These are phyloP conservation scores for Pseudocercospora fuligena DNA, from an alignment of 2,329 filamentous ascomycete species.

Conservation along the genomic window DNA sequence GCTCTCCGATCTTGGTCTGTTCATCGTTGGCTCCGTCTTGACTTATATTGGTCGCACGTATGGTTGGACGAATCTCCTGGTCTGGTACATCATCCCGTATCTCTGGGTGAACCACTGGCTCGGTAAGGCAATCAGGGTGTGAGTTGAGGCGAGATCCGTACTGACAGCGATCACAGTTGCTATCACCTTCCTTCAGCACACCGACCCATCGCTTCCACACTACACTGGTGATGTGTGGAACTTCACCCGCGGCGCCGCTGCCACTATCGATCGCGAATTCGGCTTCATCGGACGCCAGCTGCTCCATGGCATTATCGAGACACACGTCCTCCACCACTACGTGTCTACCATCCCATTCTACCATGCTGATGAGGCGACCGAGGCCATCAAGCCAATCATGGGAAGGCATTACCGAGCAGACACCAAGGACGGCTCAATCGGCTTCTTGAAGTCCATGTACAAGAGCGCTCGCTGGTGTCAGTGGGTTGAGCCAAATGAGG, in stretches of 20 bases:
- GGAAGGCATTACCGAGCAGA: constrained; percentile 92
- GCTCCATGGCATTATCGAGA: constrained; percentile 96
- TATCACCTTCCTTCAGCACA: constrained; percentile 97
- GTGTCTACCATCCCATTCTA: constrained; percentile 96
- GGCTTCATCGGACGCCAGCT: constrained; percentile 91
- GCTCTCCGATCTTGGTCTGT: constrained; percentile 79
- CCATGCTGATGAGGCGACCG: constrained; percentile 86
- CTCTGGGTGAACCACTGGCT: constrained; percentile 99
- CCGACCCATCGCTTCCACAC: constrained; percentile 90
- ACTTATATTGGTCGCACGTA: constrained; percentile 74
- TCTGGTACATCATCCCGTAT: constrained; percentile 96
- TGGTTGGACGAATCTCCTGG: constrained; percentile 82
- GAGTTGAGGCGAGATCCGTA: neutral
- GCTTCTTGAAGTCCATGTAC: constrained; percentile 86
- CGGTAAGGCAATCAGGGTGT: constrained; percentile 64
- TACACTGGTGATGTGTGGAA: constrained; percentile 88
- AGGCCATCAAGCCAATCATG: constrained; percentile 95
- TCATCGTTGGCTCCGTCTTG: constrained; percentile 65
- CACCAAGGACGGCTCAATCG: constrained; percentile 72
- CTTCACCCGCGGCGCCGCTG: constrained; percentile 89
- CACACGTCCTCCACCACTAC: constrained; percentile 97
- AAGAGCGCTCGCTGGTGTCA: constrained; percentile 84
- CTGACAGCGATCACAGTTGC: constrained; percentile 64
- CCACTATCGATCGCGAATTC: constrained; percentile 96
- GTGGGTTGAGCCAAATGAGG: constrained; percentile 92